Base-by-base conservation (phyloP, 1,284 basidiomycete genomes). In the Golubevia sp. region DNA sequence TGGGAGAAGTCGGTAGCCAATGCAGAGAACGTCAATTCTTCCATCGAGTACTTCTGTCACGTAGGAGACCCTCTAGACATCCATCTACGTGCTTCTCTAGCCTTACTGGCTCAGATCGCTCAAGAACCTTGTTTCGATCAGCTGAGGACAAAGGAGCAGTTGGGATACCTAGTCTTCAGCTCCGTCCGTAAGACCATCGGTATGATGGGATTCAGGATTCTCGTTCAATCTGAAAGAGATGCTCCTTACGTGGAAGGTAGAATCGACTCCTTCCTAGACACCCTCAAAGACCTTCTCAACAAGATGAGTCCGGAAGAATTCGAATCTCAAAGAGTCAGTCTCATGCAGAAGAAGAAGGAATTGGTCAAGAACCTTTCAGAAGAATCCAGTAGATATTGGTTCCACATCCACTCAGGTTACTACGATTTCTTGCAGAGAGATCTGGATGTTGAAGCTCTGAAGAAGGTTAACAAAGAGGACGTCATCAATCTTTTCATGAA, bases 111-210 rank as follows among this genome's bases (percentile, higher is more conserved):
- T 2, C 81, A 83, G 69, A 83, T 83, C 15, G 79, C 76, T 20
- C 61, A 71, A 27, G 97, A 99, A 77, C 95, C 96, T 0, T 88
- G 91, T n/a, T 99, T 99, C 85, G 91, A 97, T 79, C 86, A 91
- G 44, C 88, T 99, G 49, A 90, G 97, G n/a, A 98, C 96, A 1
- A 91, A 94, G 83, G 94, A 99, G 83, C 97, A 99, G 84, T 88
- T 99, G 0, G 97, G 97, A 11, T 99, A 99, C 82, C 73, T 83
- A 0, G 81, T 83, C 11, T 82, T 81, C 55, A 72, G 71, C 50
- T 67, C 72, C 8, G 65, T 70, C 18, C 70, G 77, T 30, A 67
- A 66, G 56, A 58, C 64, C 23, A 58, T 71, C 2, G 90, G 89
- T 44, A 88, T 90, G 61, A 88, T 89, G 71, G 95, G 94, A 8